Conservation (phyloP, 2,329 filamentous ascomycete genomes). For the Fusarium sp. region DNA sequence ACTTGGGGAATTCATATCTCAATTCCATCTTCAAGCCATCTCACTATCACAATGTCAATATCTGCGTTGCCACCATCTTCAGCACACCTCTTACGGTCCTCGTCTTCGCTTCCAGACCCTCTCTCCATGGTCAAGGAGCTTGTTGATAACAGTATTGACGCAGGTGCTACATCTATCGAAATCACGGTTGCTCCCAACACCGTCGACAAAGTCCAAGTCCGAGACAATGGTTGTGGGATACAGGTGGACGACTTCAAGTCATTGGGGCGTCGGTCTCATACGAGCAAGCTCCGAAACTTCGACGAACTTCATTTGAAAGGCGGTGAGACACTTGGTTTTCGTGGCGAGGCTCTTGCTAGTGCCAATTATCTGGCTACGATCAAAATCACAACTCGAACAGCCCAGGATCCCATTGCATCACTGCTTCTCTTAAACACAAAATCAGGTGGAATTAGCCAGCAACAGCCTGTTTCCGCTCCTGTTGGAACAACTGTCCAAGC, state of each 20-base stretch:
- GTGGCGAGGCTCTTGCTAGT: constrained; percentile 77
- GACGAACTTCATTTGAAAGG: constrained; percentile 67
- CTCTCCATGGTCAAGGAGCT: constrained; percentile 77
- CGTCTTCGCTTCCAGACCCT: constrained; percentile 68
- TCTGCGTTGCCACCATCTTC: constrained; percentile 58
- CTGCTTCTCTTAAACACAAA: constrained; percentile 54
- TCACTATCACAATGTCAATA: constrained; percentile 56
- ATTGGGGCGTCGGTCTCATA: constrained; percentile 74
- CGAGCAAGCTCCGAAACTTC: constrained; percentile 76
- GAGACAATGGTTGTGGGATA: constrained; percentile 80
- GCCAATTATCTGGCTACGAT: constrained; percentile 68
- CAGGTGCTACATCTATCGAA: constrained; percentile 71
- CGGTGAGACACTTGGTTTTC: constrained; percentile 74
- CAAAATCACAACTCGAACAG: constrained; percentile 69
- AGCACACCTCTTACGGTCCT: constrained; percentile 67
- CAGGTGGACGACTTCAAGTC: constrained; percentile 66
- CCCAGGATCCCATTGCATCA: constrained; percentile 67
- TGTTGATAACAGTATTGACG: constrained; percentile 80
- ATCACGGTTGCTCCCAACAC: constrained; percentile 72
- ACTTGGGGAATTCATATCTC: constrained; percentile 7
- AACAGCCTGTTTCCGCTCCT: constrained; percentile 58
- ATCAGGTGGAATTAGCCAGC: constrained; percentile 44
- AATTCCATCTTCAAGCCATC: constrained; percentile 16
- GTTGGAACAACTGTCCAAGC: constrained; percentile 76
- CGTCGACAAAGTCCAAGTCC: constrained; percentile 73